Base-by-base conservation (phyloP, 1,284 basidiomycete genomes). In the Apiotrichum laibachii region DNA sequence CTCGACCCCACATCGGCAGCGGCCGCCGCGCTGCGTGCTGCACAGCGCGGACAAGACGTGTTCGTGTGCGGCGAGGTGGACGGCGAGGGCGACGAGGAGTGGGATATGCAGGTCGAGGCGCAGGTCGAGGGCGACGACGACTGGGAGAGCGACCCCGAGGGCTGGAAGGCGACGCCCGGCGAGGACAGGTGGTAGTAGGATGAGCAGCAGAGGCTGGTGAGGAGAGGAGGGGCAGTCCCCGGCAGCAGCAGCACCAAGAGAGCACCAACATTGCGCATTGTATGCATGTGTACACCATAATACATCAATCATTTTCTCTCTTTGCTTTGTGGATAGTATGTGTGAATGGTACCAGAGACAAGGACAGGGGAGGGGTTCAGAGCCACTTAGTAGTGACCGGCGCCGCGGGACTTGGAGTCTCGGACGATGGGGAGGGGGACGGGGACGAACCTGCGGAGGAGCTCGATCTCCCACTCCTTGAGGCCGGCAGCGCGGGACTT, bases 391-490 rank as follows among this genome's bases (percentile, higher is more conserved):
- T 31, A 31, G 26, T 31, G 26, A 7, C 26, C 26, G 26, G 26
- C 26, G 7, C 35, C 46, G 42, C 63, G 52, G 22, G 26, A 35
- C 60, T 60, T 60, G 19, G 52, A 55, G 53, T 65, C 60, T 21
- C 57, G 57, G 4, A 65, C 56, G 2, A 67, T 52, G 11, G 73
- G 71, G 37, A 72, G 61, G 18, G 67, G 64, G 3, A 76, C 75
- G 12, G 66, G 51, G 16, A 67, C 65, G 63, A 78, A 78, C 42
- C 71, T 57, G 49, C 66, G 68, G 45, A 73, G 56, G 53, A 78
- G 62, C 63, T 75, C 74, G n/a, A 53, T 50, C 61, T 78, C 77
- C 77, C 77, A 78, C 56, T 77, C 75, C 57, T 66, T 68, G 52
- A 70, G 65, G 19, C 60, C 61, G 42, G 65, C 62, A 13, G 49